These are phyloP conservation scores for Pythium aphanidermatum DNA, from an alignment of 352 stramenopile species.

Conservation along the genomic window DNA sequence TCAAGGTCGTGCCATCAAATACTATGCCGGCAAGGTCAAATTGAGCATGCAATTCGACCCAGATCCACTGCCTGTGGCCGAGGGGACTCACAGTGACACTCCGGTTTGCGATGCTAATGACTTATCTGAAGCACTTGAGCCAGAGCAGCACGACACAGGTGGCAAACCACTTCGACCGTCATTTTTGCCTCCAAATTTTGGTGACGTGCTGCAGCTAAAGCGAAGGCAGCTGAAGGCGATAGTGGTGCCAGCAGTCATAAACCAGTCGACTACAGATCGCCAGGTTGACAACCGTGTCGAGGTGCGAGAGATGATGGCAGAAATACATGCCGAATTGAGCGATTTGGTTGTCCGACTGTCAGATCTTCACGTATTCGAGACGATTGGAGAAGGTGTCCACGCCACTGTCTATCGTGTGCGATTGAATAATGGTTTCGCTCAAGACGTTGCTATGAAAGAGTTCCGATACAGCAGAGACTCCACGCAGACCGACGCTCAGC, in stretches of 20 bases:
- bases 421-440: background rate
- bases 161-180: background rate
- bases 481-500: background rate
- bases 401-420: slow-evolving; percentile 8
- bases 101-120: background rate
- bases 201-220: slow-evolving; percentile 14
- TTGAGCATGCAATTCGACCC: background rate
- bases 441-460: slow-evolving; percentile 18
- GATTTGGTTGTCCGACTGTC: background rate
- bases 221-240: slow-evolving; percentile 16
- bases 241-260: slow-evolving; percentile 2
- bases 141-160: too few species aligned
- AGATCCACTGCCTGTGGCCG: background rate
- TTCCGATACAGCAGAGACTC: slow-evolving; percentile 10
- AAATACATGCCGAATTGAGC: background rate
- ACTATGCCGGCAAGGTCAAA: slow-evolving; percentile 20
- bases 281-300: background rate
- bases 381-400: slow-evolving; percentile 16
- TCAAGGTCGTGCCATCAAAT: slow-evolving; percentile 7
- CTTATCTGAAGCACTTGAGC: too few species aligned
- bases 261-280: background rate
- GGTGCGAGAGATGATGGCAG: background rate
- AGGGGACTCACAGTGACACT: background rate
- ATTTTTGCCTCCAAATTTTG: slow-evolving; percentile 10
- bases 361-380: background rate